phyloP scores from a whole-genome alignment of 768 basidiomycete genomes.

The Tylopilus intermedius region DNA sequence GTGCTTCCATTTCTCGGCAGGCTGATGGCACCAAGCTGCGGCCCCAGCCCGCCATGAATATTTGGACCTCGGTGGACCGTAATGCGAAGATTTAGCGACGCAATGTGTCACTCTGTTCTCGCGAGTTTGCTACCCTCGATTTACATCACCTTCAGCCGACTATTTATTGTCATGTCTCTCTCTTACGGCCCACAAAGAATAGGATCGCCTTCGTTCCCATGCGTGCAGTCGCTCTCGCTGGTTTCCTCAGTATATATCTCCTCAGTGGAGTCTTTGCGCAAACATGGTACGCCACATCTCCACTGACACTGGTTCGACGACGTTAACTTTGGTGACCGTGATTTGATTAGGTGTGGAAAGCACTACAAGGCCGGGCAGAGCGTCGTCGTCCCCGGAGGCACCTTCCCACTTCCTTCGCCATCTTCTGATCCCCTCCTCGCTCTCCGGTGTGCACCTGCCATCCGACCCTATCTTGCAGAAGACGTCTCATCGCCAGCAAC shows the following conservation, averaged over 20 bases:
- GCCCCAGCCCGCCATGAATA: no score
- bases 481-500: slow-evolving; percentile 41
- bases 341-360: slow-evolving; percentile 47
- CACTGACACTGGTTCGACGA: neutral
- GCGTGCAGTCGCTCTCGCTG: slow-evolving; percentile 6
- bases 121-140: no score
- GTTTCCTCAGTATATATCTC: slow-evolving; percentile 8
- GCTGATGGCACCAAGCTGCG: no score
- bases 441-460: slow-evolving; percentile 53
- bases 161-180: neutral
- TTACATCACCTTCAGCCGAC: no score
- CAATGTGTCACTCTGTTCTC: no score
- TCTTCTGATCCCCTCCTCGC: slow-evolving; percentile 44
- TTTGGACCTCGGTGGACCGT: no score
- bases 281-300: slow-evolving; percentile 25
- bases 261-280: slow-evolving; percentile 19
- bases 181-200: no score
- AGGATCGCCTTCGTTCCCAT: slow-evolving; percentile 3
- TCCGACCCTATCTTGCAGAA: slow-evolving; percentile 55
- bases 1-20: no score
- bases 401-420: slow-evolving; percentile 37
- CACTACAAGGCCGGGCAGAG: slow-evolving; percentile 45
- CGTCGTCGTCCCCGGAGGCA: slow-evolving; percentile 44
- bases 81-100: no score
- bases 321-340: neutral